phyloP scores from a whole-genome alignment of 768 basidiomycete genomes.

The Boletus pseudo-olivaceus region DNA sequence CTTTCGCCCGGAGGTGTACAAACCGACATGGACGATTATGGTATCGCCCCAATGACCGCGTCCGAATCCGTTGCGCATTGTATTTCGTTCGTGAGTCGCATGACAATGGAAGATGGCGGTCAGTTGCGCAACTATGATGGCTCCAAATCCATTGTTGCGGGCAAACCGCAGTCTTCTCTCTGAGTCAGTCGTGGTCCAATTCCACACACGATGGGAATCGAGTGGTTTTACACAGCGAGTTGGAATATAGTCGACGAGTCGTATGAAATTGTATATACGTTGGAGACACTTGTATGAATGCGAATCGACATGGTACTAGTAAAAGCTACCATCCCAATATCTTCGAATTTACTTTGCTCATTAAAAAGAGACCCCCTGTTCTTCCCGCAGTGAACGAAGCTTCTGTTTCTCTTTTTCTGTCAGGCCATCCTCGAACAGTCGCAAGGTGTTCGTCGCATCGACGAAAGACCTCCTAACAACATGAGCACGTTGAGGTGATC shows the following conservation, averaged over 20 bases:
- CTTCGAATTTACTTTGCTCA: neutral
- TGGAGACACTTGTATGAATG: neutral
- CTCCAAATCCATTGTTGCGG: conserved; percentile 1
- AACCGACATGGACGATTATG: conserved; percentile 7
- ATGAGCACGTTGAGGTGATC: neutral
- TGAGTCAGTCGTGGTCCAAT: neutral
- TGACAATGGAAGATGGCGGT: conserved; percentile 2
- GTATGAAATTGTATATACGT: neutral
- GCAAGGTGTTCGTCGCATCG: neutral
- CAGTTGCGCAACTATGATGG: conserved; percentile 7
- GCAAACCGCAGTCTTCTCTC: neutral
- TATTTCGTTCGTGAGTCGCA: conserved; percentile 1
- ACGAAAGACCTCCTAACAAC: conserved; percentile 2
- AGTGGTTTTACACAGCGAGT: neutral
- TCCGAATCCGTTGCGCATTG: conserved; percentile 2
- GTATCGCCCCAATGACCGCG: conserved; percentile 3
- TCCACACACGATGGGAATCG: neutral
- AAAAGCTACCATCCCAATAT: neutral
- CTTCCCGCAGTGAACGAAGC: neutral
- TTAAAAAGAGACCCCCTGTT: neutral
- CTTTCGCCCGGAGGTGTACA: conserved; percentile 5
- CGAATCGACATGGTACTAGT: no score
- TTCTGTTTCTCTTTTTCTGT: neutral
- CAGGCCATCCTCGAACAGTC: conserved; percentile 1
- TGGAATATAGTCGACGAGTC: neutral